Conservation (phyloP, 495 filamentous ascomycete genomes). For the Aspergillus nidulans region DNA sequence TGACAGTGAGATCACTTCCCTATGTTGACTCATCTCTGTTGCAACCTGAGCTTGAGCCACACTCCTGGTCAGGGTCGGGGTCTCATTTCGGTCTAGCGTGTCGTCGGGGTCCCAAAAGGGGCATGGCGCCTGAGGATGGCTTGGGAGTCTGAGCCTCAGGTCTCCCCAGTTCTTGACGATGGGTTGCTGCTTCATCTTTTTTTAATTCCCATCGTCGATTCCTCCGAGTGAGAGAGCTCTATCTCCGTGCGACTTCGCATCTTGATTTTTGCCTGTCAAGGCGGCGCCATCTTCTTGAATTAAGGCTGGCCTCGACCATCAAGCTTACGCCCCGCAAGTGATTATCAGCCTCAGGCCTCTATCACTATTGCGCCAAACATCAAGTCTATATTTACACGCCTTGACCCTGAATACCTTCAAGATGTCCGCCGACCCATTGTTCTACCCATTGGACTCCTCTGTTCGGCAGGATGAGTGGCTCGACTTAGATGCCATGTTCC, state of each 20-base stretch:
- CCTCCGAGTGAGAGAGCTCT: neutral
- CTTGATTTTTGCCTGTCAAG: neutral
- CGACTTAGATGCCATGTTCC: constrained; percentile 38
- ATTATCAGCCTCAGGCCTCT: constrained; percentile 5
- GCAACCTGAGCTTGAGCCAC: neutral
- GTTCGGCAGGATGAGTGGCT: constrained; percentile 30
- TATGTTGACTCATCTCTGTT: neutral
- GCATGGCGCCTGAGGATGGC: neutral
- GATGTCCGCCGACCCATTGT: constrained; percentile 22
- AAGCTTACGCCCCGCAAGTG: neutral
- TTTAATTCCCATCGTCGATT: neutral
- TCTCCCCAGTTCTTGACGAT: neutral
- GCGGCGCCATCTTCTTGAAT: constrained; percentile 3
- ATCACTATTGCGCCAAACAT: neutral
- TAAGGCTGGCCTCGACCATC: neutral
- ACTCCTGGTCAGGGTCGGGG: constrained; percentile 25
- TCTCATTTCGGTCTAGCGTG: constrained; percentile 30
- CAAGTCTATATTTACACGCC: neutral
- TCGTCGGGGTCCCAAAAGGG: constrained; percentile 16
- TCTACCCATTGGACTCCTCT: constrained; percentile 21
- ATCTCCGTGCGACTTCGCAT: neutral
- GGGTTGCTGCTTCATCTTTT: neutral
- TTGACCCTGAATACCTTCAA: neutral
- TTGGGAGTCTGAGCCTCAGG: neutral
- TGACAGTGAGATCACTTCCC: neutral